A percentile compares a stretch with the other conserved stretches of the same genome.
Evolutionary conservation across 2,329 filamentous ascomycete species (phyloP).

Genomic region (Xylaria sp.): DNA sequence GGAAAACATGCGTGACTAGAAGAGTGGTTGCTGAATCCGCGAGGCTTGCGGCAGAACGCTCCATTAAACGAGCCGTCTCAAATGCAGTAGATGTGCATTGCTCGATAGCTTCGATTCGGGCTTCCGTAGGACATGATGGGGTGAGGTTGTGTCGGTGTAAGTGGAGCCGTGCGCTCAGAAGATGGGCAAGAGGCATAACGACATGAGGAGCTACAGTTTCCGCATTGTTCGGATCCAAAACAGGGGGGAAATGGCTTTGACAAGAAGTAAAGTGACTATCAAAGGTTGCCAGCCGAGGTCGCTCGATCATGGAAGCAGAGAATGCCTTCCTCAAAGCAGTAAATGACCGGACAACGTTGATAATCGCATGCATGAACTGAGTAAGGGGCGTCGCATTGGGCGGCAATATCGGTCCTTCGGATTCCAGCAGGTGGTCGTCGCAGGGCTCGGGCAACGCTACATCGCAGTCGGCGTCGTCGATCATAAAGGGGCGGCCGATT

Average conservation of each 20-base stretch:
- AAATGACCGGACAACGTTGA: conserved; percentile 84
- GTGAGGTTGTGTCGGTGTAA: conserved; percentile 90
- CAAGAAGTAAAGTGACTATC: conserved; percentile 84
- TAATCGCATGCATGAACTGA: conserved; percentile 78
- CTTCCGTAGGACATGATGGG: conserved; percentile 72
- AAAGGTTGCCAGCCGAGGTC: conserved; percentile 77
- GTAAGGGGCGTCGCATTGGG: conserved; percentile 66
- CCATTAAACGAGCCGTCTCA: conserved; percentile 81
- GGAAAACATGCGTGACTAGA: conserved; percentile 86
- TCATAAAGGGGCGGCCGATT: conserved; percentile 80
- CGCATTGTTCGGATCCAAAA: conserved; percentile 74
- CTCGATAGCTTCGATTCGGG: conserved; percentile 77
- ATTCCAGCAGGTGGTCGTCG: conserved; percentile 80
- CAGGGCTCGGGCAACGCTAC: conserved; percentile 80
- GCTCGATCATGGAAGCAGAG: conserved; percentile 71
- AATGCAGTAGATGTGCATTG: conserved; percentile 78
- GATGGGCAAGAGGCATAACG: conserved; percentile 77
- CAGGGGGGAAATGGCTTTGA: conserved; percentile 77
- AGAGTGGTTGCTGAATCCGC: conserved; percentile 77
- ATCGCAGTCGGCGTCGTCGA: conserved; percentile 90
- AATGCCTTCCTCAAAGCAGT: conserved; percentile 77
- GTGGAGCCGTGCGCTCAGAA: conserved; percentile 85
- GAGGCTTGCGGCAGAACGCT: conserved; percentile 70
- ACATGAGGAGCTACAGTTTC: conserved; percentile 77
- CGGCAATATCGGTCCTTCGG: conserved; percentile 64